These are phyloP conservation scores for Microbotryum intermedium DNA, from an alignment of 1,284 basidiomycete species.

Conservation along the genomic window DNA sequence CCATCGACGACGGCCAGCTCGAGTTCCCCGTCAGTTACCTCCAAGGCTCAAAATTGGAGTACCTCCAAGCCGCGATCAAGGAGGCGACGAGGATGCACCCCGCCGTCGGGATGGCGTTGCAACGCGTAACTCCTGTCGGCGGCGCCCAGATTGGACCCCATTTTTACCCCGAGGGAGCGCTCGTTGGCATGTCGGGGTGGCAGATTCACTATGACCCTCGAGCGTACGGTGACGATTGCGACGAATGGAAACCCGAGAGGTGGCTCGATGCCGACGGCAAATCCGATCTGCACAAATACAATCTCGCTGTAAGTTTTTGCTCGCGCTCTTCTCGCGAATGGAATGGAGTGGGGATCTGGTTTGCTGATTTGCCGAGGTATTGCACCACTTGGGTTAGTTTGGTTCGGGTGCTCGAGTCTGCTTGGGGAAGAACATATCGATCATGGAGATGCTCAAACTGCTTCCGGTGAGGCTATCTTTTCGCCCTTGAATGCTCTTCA, in stretches of 20 bases:
- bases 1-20: slow-evolving; percentile 29
- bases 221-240: slow-evolving; percentile 32
- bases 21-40: slow-evolving; percentile 30
- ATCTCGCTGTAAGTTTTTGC: slow-evolving; percentile 3
- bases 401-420: slow-evolving; percentile 1
- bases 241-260: slow-evolving; percentile 33
- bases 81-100: slow-evolving; percentile 36
- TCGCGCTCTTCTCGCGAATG: too few species aligned
- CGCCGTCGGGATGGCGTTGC: slow-evolving; percentile 35
- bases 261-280: slow-evolving; percentile 28
- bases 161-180: slow-evolving; percentile 32
- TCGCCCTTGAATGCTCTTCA: neutral
- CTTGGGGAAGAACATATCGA: slow-evolving; percentile 30
- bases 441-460: slow-evolving; percentile 35
- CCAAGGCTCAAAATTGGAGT: slow-evolving; percentile 30
- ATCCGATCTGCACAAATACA: slow-evolving; percentile 6
- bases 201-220: slow-evolving; percentile 32
- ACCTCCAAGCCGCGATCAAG: slow-evolving; percentile 36
- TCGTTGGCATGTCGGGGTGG: slow-evolving; percentile 34
- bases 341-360: too few species aligned
- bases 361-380: neutral
- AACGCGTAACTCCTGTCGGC: slow-evolving; percentile 31
- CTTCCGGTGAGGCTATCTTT: slow-evolving; percentile 23
- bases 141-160: slow-evolving; percentile 29
- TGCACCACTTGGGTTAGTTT: neutral